These are phyloP conservation scores for Sarcodon aspratus DNA, from an alignment of 768 basidiomycete species.

Conservation along the genomic window DNA sequence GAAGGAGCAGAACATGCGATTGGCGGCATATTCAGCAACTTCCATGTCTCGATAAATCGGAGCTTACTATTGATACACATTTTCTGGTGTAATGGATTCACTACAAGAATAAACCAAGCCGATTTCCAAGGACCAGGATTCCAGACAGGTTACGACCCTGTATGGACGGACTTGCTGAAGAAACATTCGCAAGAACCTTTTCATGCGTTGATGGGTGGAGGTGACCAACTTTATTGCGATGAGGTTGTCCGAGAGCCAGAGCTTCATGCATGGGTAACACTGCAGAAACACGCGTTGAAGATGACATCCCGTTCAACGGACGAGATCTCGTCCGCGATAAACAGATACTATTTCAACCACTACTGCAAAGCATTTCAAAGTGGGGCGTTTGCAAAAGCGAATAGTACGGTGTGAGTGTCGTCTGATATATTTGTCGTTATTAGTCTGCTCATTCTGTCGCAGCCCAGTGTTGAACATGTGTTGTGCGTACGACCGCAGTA, in stretches of 20 bases:
- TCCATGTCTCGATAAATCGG: background rate
- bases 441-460: constrained; percentile 43
- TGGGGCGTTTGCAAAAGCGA: constrained; percentile 86
- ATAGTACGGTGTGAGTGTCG: constrained; percentile 70
- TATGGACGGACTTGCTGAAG: constrained; percentile 87
- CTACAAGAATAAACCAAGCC: constrained; percentile 79
- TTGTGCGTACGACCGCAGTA: constrained; percentile 31
- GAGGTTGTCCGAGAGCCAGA: constrained; percentile 78
- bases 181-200: constrained; percentile 75
- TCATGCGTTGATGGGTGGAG: constrained; percentile 88
- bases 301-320: constrained; percentile 46
- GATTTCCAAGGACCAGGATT: constrained; percentile 78
- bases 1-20: constrained; percentile 72
- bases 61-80: background rate
- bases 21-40: constrained; percentile 78
- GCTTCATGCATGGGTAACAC: constrained; percentile 74
- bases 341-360: constrained; percentile 85
- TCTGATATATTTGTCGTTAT: background rate
- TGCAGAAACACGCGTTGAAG: constrained; percentile 47
- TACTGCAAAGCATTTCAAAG: constrained; percentile 81
- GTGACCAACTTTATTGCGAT: constrained; percentile 89
- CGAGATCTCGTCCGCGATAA: constrained; percentile 66
- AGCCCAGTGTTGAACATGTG: constrained; percentile 87
- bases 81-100: constrained; percentile 75
- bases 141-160: constrained; percentile 74